Conservation (phyloP, 257 asterid genomes). For the Lavandula angustifolia region DNA sequence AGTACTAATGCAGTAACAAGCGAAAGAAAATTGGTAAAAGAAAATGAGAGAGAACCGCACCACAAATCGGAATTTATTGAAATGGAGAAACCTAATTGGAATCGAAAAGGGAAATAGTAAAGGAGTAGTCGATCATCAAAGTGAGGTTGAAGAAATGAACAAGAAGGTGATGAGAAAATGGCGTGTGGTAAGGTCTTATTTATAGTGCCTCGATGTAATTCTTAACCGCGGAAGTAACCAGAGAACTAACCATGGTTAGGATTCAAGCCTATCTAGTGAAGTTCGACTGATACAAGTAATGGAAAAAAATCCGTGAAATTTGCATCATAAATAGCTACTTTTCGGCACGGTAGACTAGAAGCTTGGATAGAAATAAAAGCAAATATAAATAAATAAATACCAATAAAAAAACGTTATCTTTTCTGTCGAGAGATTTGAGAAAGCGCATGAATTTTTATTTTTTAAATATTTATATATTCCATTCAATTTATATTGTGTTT, state of each 20-base stretch:
- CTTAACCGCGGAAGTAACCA: conserved; percentile 25
- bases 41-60: conserved; percentile 16
- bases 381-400: not conserved
- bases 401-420: not conserved
- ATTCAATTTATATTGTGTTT: no score
- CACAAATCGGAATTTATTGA: conserved; percentile 3
- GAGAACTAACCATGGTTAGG: conserved; percentile 37
- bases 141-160: conserved; percentile 19
- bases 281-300: not conserved
- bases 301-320: conserved; percentile 26
- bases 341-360: not conserved
- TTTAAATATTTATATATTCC: no score
- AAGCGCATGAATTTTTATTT: no score
- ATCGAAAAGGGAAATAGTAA: not conserved
- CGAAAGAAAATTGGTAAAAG: not conserved
- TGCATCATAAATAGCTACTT: conserved; percentile 26
- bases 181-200: conserved; percentile 29
- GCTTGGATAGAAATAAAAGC: not conserved
- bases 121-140: conserved; percentile 24
- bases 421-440: no score
- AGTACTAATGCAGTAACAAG: not conserved
- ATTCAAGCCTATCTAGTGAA: conserved; percentile 27
- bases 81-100: conserved; percentile 1
- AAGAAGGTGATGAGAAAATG: conserved; percentile 30
- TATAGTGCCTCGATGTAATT: conserved; percentile 33